Percentiles rank a stretch among this genome's conserved stretches.
These are phyloP conservation scores for Lactarius sanguifluus DNA, from an alignment of 768 basidiomycete genomes.

Conservation along the genomic window DNA sequence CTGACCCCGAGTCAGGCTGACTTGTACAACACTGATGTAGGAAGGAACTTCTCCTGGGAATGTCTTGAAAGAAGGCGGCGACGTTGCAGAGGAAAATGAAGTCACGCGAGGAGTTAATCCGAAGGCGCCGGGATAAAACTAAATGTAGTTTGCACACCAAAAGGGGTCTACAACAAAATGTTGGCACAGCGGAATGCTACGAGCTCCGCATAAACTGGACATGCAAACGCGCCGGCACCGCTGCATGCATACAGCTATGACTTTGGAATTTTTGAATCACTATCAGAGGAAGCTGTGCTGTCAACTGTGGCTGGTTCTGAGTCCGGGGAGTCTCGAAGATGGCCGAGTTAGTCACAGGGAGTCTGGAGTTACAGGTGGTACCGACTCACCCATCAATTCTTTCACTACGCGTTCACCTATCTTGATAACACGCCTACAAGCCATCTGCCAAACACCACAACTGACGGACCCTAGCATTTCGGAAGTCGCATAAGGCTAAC, in stretches of 20 bases:
- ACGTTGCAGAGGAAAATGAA: not conserved
- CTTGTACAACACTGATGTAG: too few relatives aligned
- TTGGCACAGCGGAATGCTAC: not conserved
- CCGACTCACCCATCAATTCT: slow-evolving; percentile 22
- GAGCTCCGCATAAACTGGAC: too few relatives aligned
- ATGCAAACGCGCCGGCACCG: not conserved
- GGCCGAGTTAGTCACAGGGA: not conserved
- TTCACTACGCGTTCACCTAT: slow-evolving; percentile 55
- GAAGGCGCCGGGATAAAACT: not conserved
- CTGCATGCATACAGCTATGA: not conserved
- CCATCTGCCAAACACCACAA: slow-evolving; percentile 94
- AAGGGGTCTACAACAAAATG: not conserved
- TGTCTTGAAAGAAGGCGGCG: not conserved
- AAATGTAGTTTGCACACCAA: not conserved
- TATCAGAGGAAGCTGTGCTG: not conserved
- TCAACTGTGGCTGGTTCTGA: slow-evolving; percentile 4
- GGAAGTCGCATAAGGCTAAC: slow-evolving; percentile 7
- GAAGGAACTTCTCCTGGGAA: not conserved
- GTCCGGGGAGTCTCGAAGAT: not conserved
- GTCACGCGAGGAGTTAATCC: not conserved
- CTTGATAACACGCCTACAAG: slow-evolving; percentile 81
- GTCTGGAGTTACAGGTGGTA: not conserved
- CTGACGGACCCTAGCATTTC: slow-evolving; percentile 74
- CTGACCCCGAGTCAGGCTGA: too few relatives aligned
- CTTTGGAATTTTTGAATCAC: not conserved